These are phyloP conservation scores for Chamaenerion angustifolium DNA, from an alignment of 345 rosid genomes.

Conservation along the genomic window DNA sequence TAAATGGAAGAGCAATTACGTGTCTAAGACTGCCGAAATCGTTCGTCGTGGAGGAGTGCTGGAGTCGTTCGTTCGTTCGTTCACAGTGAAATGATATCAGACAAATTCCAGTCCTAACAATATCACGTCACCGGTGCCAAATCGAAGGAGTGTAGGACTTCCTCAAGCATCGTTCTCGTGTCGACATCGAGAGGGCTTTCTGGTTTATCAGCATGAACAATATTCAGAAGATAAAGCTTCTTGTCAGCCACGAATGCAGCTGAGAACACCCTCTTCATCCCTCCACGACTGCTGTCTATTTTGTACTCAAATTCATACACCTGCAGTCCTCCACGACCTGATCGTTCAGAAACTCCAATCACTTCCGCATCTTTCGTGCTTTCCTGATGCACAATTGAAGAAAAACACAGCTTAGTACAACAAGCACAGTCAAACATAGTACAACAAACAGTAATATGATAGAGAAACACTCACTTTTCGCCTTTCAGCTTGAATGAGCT, in stretches of 20 bases:
- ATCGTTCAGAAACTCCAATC: constrained; percentile 54
- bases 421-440: too few species aligned
- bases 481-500: constrained; percentile 77
- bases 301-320: constrained; percentile 76
- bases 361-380: constrained; percentile 70
- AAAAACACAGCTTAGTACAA: not conserved
- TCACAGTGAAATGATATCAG: too few species aligned
- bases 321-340: constrained; percentile 40
- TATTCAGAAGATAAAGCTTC: constrained; percentile 64
- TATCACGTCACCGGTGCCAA: constrained; percentile 15
- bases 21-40: too few species aligned
- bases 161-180: constrained; percentile 45
- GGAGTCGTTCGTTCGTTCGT: too few species aligned
- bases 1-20: too few species aligned
- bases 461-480: constrained; percentile 40
- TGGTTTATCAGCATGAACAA: constrained; percentile 58
- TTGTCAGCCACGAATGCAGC: constrained; percentile 72
- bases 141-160: constrained; percentile 78
- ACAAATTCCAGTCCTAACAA: too few species aligned
- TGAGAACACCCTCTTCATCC: constrained; percentile 66
- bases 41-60: too few species aligned
- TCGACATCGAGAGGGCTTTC: constrained; percentile 55
- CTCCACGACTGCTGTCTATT: constrained; percentile 77
- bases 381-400: too few species aligned
- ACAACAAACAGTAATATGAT: too few species aligned